Evolutionary conservation across 768 basidiomycete genomes (phyloP).

Genomic region (Serendipita sp.): DNA sequence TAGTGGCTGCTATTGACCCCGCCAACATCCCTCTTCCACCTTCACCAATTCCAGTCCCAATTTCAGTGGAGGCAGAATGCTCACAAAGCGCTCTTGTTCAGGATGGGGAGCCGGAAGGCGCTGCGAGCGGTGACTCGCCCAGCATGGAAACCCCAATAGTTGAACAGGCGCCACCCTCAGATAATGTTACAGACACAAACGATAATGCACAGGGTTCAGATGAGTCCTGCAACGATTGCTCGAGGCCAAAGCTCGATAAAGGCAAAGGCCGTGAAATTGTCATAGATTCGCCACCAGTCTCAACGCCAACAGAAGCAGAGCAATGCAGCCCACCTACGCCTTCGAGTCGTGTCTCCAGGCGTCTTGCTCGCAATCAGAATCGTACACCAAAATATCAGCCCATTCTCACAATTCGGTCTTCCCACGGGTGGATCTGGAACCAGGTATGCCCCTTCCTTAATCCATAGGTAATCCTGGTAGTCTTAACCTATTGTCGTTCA

Average conservation of each 20-base stretch:
- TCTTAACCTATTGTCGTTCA: not conserved
- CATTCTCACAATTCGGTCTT: slow-evolving; percentile 4
- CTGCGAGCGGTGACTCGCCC: slow-evolving; percentile 1
- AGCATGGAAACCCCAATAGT: not conserved
- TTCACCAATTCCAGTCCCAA: not conserved
- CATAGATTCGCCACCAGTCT: not conserved
- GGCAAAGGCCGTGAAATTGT: slow-evolving; percentile 6
- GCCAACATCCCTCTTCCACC: slow-evolving; percentile 3
- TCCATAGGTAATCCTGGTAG: not conserved
- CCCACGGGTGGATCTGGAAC: slow-evolving; percentile 6
- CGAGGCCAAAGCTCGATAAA: not conserved
- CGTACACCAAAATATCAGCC: slow-evolving; percentile 6
- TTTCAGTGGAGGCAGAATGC: not conserved
- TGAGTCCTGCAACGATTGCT: not conserved
- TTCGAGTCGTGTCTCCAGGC: not conserved
- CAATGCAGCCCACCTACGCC: not conserved
- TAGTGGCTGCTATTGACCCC: not conserved
- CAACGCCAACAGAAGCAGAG: not conserved
- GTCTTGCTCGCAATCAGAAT: not conserved
- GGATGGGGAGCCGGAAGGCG: not conserved
- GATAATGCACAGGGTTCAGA: not conserved
- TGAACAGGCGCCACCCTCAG: not conserved
- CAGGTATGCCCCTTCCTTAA: not conserved
- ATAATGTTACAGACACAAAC: not conserved
- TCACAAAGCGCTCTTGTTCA: not conserved